phyloP scores from a whole-genome alignment of 2,329 filamentous ascomycete species.

The Aspergillus fumigatus region DNA sequence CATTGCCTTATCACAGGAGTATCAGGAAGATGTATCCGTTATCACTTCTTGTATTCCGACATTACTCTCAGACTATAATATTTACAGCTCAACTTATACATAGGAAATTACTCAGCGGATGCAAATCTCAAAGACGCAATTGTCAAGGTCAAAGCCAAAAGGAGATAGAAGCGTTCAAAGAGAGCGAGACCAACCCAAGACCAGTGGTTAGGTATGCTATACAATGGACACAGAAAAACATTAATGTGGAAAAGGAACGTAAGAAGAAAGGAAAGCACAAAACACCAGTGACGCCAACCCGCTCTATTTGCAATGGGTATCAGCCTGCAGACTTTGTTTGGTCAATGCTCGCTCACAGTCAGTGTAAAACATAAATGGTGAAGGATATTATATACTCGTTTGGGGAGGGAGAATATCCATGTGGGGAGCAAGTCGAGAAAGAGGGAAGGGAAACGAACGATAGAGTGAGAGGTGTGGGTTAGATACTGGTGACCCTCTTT shows the following conservation, averaged over 20 bases:
- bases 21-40: no score
- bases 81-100: slow-evolving; percentile 23
- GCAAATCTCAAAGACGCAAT: background rate
- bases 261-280: slow-evolving; percentile 9
- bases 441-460: background rate
- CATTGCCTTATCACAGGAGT: background rate
- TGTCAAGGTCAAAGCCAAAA: slow-evolving; percentile 2
- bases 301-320: slow-evolving; percentile 34
- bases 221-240: slow-evolving; percentile 2
- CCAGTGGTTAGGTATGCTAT: background rate
- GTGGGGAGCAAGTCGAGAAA: background rate
- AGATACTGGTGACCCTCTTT: slow-evolving; percentile 43
- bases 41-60: no score
- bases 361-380: slow-evolving; percentile 3
- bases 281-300: slow-evolving; percentile 30
- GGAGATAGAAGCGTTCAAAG: background rate
- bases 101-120: slow-evolving; percentile 3
- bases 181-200: slow-evolving; percentile 1
- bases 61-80: background rate
- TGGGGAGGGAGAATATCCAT: background rate
- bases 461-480: slow-evolving; percentile 11
- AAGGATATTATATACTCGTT: slow-evolving; percentile 3
- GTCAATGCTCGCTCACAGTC: slow-evolving; percentile 11
- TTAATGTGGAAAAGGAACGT: slow-evolving; percentile 3
- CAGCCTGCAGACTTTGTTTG: slow-evolving; percentile 20